phyloP scores from a whole-genome alignment of 23 red algal genomes.

The Gracilaria gracilis region DNA sequence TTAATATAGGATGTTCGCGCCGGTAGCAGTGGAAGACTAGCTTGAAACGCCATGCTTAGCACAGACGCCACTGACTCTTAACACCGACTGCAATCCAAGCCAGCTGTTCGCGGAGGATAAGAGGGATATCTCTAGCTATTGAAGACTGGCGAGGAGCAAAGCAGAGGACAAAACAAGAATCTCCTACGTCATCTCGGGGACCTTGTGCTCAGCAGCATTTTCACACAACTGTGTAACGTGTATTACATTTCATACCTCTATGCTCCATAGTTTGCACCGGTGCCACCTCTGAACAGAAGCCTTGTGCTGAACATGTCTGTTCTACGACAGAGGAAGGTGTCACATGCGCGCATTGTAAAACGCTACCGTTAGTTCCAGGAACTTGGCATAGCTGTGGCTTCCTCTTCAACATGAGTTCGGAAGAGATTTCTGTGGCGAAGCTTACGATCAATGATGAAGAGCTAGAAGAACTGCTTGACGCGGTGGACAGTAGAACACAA shows the following conservation, averaged over 20 bases:
- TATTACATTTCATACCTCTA: no score
- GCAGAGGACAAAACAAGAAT: no score
- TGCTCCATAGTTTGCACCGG: no score
- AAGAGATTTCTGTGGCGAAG: conserved; percentile 4
- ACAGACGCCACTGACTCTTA: neutral
- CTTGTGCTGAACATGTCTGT: no score
- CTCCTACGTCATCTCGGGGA: no score
- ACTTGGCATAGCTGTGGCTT: neutral
- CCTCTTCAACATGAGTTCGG: neutral
- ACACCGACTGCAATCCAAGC: neutral
- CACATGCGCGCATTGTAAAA: no score
- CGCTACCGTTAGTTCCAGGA: no score
- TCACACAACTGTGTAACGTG: no score
- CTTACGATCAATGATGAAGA: conserved; percentile 3
- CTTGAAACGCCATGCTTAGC: neutral
- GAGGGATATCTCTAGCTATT: neutral
- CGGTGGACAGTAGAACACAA: conserved; percentile 44
- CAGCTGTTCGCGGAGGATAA: neutral
- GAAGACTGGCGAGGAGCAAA: no score
- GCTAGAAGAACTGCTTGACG: conserved; percentile 52
- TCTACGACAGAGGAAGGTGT: no score
- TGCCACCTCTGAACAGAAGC: no score
- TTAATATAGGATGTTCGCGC: neutral
- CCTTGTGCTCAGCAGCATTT: no score
- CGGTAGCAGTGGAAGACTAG: neutral